Conservation (phyloP, 306 rosid species). For the Luffa acutangula region DNA sequence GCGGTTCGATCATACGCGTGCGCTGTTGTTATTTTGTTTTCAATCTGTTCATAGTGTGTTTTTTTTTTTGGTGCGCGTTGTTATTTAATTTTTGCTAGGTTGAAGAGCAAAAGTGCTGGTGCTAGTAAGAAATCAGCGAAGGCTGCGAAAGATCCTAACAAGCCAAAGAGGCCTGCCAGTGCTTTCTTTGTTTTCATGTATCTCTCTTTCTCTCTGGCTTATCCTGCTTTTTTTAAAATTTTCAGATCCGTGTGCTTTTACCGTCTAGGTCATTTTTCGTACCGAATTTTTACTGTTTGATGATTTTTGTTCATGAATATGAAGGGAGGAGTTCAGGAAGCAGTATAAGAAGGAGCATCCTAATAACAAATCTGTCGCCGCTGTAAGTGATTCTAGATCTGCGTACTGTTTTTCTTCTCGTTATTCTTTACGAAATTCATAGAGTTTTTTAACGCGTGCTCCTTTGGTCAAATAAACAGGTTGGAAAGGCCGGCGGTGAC, state of each 20-base stretch:
- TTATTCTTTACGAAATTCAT: not conserved
- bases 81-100: constrained; percentile 20
- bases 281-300: not conserved
- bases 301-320: not conserved
- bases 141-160: constrained; percentile 85
- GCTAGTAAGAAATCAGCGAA: constrained; percentile 52
- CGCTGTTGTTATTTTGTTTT: not conserved
- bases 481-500: constrained; percentile 82
- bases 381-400: constrained; percentile 34
- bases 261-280: not conserved
- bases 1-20: not conserved
- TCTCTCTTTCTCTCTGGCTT: not conserved
- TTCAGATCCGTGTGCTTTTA: not conserved
- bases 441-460: not conserved
- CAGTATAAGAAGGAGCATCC: constrained; percentile 70
- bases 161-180: constrained; percentile 87
- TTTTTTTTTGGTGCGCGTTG: not conserved
- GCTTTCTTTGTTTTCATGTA: constrained; percentile 96
- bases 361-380: constrained; percentile 56
- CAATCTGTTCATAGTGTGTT: too few species aligned
- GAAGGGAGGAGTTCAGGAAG: constrained; percentile 75
- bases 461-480: constrained; percentile 21
- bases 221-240: not conserved
- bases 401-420: not conserved
- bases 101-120: constrained; percentile 65